A percentile compares a stretch with the other conserved stretches of the same genome.
Evolutionary conservation across 1,284 basidiomycete genomes (phyloP).

Genomic region (Ganoderma sinense): DNA sequence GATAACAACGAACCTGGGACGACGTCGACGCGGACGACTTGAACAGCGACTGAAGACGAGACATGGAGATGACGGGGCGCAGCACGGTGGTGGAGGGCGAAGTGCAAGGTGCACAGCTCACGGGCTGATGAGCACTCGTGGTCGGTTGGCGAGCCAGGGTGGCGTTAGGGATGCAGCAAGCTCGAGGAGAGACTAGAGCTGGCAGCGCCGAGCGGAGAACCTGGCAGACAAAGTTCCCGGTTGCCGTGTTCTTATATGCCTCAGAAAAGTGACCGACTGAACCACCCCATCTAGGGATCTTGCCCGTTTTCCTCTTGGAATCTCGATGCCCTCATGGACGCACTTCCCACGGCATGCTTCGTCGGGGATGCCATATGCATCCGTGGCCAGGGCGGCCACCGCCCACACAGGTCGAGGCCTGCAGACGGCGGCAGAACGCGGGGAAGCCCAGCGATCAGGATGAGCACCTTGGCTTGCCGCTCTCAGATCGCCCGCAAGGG

Average conservation of each 20-base stretch:
- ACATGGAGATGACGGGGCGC: slow-evolving; percentile 9
- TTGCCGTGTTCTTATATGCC: slow-evolving; percentile 19
- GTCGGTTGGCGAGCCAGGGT: neutral
- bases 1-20: slow-evolving; percentile 16
- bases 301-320: neutral
- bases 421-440: neutral
- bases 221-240: neutral
- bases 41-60: slow-evolving; percentile 24
- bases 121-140: neutral
- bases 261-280: slow-evolving; percentile 13
- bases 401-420: neutral
- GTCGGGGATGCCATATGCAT: slow-evolving; percentile 9
- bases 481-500: slow-evolving; percentile 20
- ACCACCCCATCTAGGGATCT: slow-evolving; percentile 18
- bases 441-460: neutral
- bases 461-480: neutral
- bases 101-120: neutral
- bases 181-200: neutral
- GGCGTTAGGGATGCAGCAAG: neutral
- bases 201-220: slow-evolving; percentile 2
- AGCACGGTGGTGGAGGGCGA: neutral
- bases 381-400: slow-evolving; percentile 15
- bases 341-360: slow-evolving; percentile 1
- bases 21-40: slow-evolving; percentile 26
- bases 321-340: slow-evolving; percentile 5